A percentile compares a stretch with the other conserved stretches of the same genome.
Conservation (phyloP, 1,284 basidiomycete species). For the Cryptococcus sp. region DNA sequence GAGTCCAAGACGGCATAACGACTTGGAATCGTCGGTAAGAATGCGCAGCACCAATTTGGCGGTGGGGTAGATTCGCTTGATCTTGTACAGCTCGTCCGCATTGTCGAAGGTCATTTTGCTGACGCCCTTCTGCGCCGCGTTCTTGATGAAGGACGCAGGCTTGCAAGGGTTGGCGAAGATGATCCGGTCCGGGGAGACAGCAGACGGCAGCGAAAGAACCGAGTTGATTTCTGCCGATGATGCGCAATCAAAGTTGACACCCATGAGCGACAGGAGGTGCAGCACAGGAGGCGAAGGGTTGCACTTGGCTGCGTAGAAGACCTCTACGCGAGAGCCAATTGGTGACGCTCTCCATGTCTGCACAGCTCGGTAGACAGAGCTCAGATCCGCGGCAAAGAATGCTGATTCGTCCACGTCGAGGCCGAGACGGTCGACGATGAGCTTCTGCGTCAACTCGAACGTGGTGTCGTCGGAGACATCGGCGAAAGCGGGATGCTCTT, state of each 20-base stretch:
- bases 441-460: slow-evolving; percentile 39
- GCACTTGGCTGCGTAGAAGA: slow-evolving; percentile 96
- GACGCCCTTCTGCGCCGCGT: slow-evolving; percentile 75
- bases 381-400: slow-evolving; percentile 94
- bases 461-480: slow-evolving; percentile 35
- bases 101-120: slow-evolving; percentile 99
- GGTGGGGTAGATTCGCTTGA: slow-evolving; percentile 75
- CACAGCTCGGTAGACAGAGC: slow-evolving; percentile 83
- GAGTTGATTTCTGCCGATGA: slow-evolving; percentile 90
- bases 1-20: slow-evolving; percentile 86
- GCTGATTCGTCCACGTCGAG: slow-evolving; percentile 68
- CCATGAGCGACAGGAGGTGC: slow-evolving; percentile 83
- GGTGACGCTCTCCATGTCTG: slow-evolving; percentile 78
- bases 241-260: slow-evolving; percentile 97
- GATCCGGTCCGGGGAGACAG: slow-evolving; percentile 62
- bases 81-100: slow-evolving; percentile 94
- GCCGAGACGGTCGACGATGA: slow-evolving; percentile 31
- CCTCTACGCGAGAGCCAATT: slow-evolving; percentile 72
- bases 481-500: slow-evolving; percentile 28
- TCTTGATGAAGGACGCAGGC: slow-evolving; percentile 87
- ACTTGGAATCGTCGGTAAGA: slow-evolving; percentile 94
- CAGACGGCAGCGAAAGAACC: slow-evolving; percentile 71
- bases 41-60: slow-evolving; percentile 93
- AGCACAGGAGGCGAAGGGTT: slow-evolving; percentile 96
- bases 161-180: slow-evolving; percentile 99